Conservation (phyloP, 2,329 filamentous ascomycete species). For the Camptophora hylomeconis region DNA sequence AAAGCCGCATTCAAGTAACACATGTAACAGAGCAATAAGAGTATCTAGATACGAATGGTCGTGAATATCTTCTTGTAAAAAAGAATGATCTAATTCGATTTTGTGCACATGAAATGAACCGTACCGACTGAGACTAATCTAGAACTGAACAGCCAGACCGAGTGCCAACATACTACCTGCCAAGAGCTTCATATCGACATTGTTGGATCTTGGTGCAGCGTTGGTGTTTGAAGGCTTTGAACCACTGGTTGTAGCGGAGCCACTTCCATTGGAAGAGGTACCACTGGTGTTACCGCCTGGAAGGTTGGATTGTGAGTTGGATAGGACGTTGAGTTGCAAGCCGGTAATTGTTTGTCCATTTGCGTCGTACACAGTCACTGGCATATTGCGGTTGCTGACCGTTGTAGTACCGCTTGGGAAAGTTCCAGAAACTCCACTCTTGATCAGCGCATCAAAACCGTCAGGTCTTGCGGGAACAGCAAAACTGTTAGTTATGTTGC, state of each 20-base stretch:
- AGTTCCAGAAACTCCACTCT: conserved; percentile 53
- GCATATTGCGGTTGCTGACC: conserved; percentile 44
- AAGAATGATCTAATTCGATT: too few species aligned
- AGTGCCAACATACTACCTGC: conserved; percentile 3
- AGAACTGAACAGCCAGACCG: conserved; percentile 3
- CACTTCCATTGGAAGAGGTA: conserved; percentile 15
- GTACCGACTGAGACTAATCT: too few species aligned
- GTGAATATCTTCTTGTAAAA: too few species aligned
- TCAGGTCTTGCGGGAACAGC: conserved; percentile 56
- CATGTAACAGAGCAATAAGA: too few species aligned
- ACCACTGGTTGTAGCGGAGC: conserved; percentile 5
- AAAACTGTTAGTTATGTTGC: conserved; percentile 66
- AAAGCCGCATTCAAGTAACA: too few species aligned
- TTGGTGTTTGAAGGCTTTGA: conserved; percentile 9
- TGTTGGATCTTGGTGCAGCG: conserved; percentile 7
- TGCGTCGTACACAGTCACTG: conserved; percentile 42
- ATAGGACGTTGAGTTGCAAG: conserved; percentile 45
- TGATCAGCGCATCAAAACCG: conserved; percentile 58
- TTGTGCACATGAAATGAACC: too few species aligned
- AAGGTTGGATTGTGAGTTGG: conserved; percentile 40
- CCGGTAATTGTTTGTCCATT: conserved; percentile 47
- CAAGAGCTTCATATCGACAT: conserved; percentile 1
- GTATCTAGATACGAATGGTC: too few species aligned
- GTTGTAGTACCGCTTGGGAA: conserved; percentile 50
- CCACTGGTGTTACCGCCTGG: conserved; percentile 34